phyloP scores from a whole-genome alignment of 2,329 filamentous ascomycete species.

The Aspergillus sp. region DNA sequence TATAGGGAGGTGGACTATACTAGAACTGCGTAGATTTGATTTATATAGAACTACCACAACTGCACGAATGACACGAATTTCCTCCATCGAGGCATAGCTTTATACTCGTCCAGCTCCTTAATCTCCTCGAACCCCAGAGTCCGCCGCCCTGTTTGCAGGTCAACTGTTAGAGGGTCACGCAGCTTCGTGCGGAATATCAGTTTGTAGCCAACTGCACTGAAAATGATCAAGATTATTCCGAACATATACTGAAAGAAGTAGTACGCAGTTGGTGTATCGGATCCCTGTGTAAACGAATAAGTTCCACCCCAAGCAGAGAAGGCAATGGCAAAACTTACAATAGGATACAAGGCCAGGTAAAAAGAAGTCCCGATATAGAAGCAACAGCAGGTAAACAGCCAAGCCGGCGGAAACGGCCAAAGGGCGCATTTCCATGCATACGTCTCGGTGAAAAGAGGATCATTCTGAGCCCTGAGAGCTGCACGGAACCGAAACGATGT shows the following conservation, averaged over 20 bases:
- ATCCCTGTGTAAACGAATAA: background rate
- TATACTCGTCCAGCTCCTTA: background rate
- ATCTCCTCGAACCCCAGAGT: constrained; percentile 3
- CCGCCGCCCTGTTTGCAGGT: background rate
- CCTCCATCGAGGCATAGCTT: background rate
- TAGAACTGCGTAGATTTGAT: constrained; percentile 4
- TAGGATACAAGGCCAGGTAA: background rate
- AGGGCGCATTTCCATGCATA: background rate
- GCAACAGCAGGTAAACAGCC: background rate
- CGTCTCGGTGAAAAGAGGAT: background rate
- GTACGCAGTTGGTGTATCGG: background rate
- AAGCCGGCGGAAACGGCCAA: background rate
- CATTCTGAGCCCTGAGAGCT: constrained; percentile 1
- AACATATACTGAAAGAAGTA: constrained; percentile 6
- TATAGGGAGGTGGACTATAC: constrained; percentile 43
- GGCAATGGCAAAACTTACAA: background rate
- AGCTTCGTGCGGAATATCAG: background rate
- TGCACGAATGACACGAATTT: background rate
- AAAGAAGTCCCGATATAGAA: background rate
- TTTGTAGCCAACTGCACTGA: background rate
- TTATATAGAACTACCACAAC: background rate
- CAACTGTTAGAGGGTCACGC: background rate
- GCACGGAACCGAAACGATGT: background rate
- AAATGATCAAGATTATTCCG: background rate
- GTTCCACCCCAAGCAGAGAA: too few relatives aligned